Percentiles rank a stretch among this genome's conserved stretches.
Conservation (phyloP, 495 filamentous ascomycete species). For the Hypoxylon intermedium region DNA sequence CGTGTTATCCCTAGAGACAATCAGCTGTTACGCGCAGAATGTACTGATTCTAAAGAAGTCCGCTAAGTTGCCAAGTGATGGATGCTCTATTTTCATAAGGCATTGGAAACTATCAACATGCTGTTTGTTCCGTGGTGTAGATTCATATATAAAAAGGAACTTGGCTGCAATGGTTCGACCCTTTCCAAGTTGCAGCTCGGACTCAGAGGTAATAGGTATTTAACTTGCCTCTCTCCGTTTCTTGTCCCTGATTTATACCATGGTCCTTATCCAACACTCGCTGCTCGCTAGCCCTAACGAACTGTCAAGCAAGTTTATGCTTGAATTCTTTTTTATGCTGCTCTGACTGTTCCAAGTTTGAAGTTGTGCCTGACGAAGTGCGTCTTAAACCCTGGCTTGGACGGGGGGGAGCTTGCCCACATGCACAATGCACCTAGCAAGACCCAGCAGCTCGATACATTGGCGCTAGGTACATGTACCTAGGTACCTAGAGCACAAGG, state of each 20-base stretch:
- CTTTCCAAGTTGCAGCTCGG: constrained; percentile 7
- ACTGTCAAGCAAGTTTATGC: constrained; percentile 17
- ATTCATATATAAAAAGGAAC: constrained; percentile 11
- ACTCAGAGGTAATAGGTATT: too few species aligned
- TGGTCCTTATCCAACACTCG: constrained; percentile 5
- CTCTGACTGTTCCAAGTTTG: constrained; percentile 29
- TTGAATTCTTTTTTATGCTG: constrained; percentile 24
- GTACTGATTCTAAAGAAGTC: constrained; percentile 10
- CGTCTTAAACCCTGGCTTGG: too few species aligned
- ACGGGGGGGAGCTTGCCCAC: constrained; percentile 22
- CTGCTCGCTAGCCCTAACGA: constrained; percentile 6
- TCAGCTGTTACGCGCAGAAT: constrained; percentile 4
- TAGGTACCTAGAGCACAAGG: constrained; percentile 23
- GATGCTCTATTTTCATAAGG: not conserved
- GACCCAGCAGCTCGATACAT: not conserved
- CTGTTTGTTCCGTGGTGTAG: not conserved
- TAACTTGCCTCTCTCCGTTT: constrained; percentile 3
- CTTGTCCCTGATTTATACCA: constrained; percentile 3
- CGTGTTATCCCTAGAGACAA: not conserved
- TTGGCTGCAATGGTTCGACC: constrained; percentile 7
- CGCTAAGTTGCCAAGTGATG: constrained; percentile 9
- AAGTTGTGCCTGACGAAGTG: constrained; percentile 33
- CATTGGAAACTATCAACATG: not conserved
- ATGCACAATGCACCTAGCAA: constrained; percentile 5
- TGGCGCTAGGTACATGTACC: constrained; percentile 12